Evolutionary conservation across 192 early-diverging fungal genomes (phyloP), one percentile per base, ranked within the genome.

Genomic region (Coemansia aciculifera): DNA sequence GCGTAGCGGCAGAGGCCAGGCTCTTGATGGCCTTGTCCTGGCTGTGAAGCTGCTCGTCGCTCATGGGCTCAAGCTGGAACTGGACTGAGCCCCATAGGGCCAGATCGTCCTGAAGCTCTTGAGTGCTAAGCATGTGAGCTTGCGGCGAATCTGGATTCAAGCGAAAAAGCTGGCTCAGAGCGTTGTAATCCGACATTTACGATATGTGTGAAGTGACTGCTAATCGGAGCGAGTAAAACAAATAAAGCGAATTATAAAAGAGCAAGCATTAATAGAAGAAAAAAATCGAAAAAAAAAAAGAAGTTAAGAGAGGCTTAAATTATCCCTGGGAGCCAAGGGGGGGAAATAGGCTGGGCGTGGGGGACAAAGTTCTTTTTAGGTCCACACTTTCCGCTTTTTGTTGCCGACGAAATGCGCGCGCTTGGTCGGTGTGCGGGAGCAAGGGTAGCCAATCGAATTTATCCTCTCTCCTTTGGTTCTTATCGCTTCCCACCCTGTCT

Each of bases 51-150:
- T 38, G 63, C 59, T 73, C 73, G 31, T 73, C 74, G 60, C 17
- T 23, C 48, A 68, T 59, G 7, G 71, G 79, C 71, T 92, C 88
- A 32, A 89, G 86, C 38, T 84, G 85, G 71, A 90, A 92, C 72
- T 92, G 88, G 19, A 87, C 86, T 61, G 88, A 88, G 56, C 89
- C 77, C 83, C 87, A 92, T 31, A 90, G 78, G 8, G 87, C 80
- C 52, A 90, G 79, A 61, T 90, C 89, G 21, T 87, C 83, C 49
- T 86, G 80, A 42, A 89, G 81, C 74, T 90, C 89, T 42, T 87
- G 79, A 54, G 83, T 81, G 67, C 87, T 85, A 23, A 87, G 74
- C 75, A 81, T 76, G 39, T 78, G 73, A 21, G 77, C 77, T 29
- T 68, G 75, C 13, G 85, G 83, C 17, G 81, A 72, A 32, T 87